Percentiles rank a stretch among this genome's conserved stretches.
Evolutionary conservation across 176 grass and related monocot species (phyloP).

Genomic region (Hordeum vulgare): DNA sequence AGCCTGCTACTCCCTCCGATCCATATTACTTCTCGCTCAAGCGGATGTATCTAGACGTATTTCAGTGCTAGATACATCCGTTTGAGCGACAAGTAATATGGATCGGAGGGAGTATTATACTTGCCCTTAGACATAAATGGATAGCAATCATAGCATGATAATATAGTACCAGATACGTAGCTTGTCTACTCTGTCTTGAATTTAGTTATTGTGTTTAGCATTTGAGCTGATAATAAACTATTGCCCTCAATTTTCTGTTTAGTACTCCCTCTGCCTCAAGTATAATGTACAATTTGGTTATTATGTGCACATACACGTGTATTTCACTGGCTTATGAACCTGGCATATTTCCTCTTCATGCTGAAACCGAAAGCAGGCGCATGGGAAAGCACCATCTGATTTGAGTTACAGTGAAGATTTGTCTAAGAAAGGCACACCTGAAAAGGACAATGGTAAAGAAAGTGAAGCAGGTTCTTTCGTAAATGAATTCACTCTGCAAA

Average conservation of each 20-base stretch:
- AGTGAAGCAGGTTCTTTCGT: constrained; percentile 12
- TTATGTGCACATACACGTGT: not conserved
- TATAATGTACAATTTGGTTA: not conserved
- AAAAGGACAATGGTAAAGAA: constrained; percentile 25
- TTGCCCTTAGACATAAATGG: not conserved
- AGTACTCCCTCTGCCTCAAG: not conserved
- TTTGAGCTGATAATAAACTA: not conserved
- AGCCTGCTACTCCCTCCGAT: too few relatives aligned
- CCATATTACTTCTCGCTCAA: too few relatives aligned
- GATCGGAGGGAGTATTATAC: too few relatives aligned
- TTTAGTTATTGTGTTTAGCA: not conserved
- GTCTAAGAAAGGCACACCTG: constrained; percentile 33
- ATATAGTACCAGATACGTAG: not conserved
- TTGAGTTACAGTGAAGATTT: constrained; percentile 68
- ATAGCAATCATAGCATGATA: not conserved
- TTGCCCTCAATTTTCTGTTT: not conserved
- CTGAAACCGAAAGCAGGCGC: constrained; percentile 43
- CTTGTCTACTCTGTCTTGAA: not conserved
- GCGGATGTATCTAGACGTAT: too few relatives aligned
- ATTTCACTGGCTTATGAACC: not conserved
- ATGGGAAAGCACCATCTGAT: constrained; percentile 30
- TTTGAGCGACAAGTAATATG: too few relatives aligned
- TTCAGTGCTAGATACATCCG: too few relatives aligned
- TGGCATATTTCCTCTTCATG: constrained; percentile 27
- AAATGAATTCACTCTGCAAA: constrained; percentile 10